Base-by-base conservation (phyloP, 768 basidiomycete species). In the Suillus occidentalis region DNA sequence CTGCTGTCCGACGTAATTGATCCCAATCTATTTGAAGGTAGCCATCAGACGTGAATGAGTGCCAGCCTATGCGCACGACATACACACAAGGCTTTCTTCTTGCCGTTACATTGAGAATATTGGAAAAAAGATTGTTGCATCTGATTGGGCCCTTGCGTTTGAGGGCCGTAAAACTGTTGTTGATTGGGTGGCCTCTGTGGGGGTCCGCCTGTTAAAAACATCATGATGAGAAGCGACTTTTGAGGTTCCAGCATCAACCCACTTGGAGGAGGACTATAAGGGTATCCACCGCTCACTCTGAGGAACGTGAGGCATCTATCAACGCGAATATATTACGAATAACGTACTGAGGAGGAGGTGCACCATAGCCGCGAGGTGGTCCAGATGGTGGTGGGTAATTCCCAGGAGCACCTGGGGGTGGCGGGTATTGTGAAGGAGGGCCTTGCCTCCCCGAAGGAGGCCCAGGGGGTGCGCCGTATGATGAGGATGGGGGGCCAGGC, bases 91-190 rank as follows among this genome's bases (percentile, higher is more conserved):
- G 95, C 97, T 76, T 95, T 98, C 77, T 89, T 90, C 77, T 82
- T 88, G 37, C 95, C 93, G 22, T 79, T 93, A 72, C 96, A 97
- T 70, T 94, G 92, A 3, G 94, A 95, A 71, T 94, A 95, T 70
- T 92, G 89, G 80, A 94, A 95, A 75, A 77, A 91, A 2, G 85
- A 83, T 68, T 90, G 87, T 43, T 81, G 79, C 60, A 77, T 75
- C 40, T 80, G 79, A 50, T 83, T 77, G 2, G 77, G 64, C 25
- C 76, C 81, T 65, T 86, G 80, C 57, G 83, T 76, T 60, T 87
- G 86, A 12, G 87, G 85, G 2, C 89, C 87, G 68, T 89, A 91
- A 65, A 82, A 73, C 70, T 93, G 91, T 36, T 83, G 76, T 50
- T 83, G 79, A 5, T 78, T 69, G 2, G 89, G 88, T 16, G 89